A percentile compares a stretch with the other conserved stretches of the same genome.
phyloP scores from a whole-genome alignment of 345 rosid species.

The Populus deltoides region DNA sequence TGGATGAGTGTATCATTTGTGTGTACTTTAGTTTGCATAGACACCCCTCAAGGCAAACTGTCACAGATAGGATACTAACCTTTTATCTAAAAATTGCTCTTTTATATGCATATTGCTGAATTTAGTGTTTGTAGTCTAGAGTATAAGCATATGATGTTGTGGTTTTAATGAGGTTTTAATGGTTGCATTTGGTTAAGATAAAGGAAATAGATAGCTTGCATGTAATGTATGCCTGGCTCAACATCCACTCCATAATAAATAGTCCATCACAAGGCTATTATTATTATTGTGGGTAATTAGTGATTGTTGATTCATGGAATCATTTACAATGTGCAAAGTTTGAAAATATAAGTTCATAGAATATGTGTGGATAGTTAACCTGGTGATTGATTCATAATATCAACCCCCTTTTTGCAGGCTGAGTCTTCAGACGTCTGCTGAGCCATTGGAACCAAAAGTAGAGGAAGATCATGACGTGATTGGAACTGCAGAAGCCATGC shows the following conservation, averaged over 20 bases:
- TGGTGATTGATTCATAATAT: not conserved
- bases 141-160: not conserved
- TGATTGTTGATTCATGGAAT: not conserved
- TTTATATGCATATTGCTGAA: not conserved
- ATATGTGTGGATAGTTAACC: not conserved
- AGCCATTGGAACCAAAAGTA: conserved; percentile 30
- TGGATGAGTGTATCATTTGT: not conserved
- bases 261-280: not conserved
- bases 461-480: conserved; percentile 25
- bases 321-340: not conserved
- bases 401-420: conserved; percentile 38
- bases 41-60: not conserved
- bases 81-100: not conserved
- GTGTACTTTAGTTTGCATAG: not conserved
- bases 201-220: not conserved
- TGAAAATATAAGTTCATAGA: not conserved
- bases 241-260: not conserved
- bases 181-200: not conserved
- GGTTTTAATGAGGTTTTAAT: not conserved
- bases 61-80: not conserved
- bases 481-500: conserved; percentile 40
- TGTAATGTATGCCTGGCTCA: not conserved
- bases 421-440: conserved; percentile 44
- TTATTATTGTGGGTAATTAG: not conserved
- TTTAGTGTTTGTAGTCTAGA: not conserved